Evolutionary conservation across 1,284 basidiomycete genomes (phyloP), one percentile per base, ranked within the genome.

Genomic region (Cryptococcus amylolentus): DNA sequence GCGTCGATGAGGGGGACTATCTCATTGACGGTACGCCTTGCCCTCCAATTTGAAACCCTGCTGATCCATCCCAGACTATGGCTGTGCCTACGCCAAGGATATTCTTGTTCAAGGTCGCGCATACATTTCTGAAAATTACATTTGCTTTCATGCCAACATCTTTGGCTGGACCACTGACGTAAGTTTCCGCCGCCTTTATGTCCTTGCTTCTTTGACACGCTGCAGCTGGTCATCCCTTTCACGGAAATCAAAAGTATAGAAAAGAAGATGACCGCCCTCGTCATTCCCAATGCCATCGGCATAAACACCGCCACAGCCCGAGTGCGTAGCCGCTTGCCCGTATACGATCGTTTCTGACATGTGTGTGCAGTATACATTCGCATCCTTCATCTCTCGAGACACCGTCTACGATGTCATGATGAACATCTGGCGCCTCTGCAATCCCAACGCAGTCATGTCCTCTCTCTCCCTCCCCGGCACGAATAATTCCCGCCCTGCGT

Each of bases 131-230:
- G 96, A 98, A 78, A 95, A 98, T 76, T 94, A 98, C 72, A 84
- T 98, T 16, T 97, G 91, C 79, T 98, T 98, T 81, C 90, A 98
- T 70, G 94, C 96, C 23, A 98, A 97, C 74, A 97, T 99, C 53
- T 96, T 98, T 77, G 95, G 95, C 46, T 98, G 95, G 95, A 88
- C 97, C 56, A 98, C 94, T 18, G 88, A 96, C 71, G 91, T 93
- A 72, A 76, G 89, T 81, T 35, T 23, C 23, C 26, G 12, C 46
- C 3, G 23, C 31, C 20, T 39, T 18, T 10, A 6, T 35, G 7
- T 4, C 35, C 35, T 16, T 49, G 14, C 48, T 49, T 20, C 49
- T 45, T 35, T 39, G 16, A 50, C 49, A 12, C 48, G 42, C 35
- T 16, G 3, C 76, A 95, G 91, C 82, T 97, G 60, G 87, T 88